Conservation (phyloP, 2,329 filamentous ascomycete species). For the Hypoxylon sp. region DNA sequence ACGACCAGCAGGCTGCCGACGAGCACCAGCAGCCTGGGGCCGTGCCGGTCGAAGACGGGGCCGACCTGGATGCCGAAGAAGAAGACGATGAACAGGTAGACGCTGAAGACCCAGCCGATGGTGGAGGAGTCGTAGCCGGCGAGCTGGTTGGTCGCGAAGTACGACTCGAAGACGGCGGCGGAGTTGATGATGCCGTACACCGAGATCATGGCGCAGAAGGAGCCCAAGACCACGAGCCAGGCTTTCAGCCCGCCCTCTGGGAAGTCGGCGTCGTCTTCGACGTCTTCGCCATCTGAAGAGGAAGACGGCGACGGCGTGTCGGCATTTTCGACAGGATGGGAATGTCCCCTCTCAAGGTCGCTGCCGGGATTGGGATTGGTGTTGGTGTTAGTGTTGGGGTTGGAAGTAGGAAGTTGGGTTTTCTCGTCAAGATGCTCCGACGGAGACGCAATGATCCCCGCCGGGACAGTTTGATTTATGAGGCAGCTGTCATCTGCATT, state of each 20-base stretch:
- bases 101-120: constrained; percentile 88
- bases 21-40: constrained; percentile 75
- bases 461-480: constrained; percentile 50
- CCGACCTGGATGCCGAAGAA: constrained; percentile 86
- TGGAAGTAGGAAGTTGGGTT: constrained; percentile 24
- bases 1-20: constrained; percentile 73
- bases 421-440: constrained; percentile 43
- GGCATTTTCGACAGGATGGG: constrained; percentile 22
- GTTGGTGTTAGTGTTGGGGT: not conserved
- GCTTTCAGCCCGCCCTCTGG: constrained; percentile 80
- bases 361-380: constrained; percentile 7
- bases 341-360: constrained; percentile 16
- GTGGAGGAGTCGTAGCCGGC: constrained; percentile 72
- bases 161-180: constrained; percentile 82
- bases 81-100: constrained; percentile 85
- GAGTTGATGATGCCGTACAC: constrained; percentile 80
- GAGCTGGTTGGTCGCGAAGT: constrained; percentile 79
- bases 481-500: constrained; percentile 51
- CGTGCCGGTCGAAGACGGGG: constrained; percentile 82
- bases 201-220: constrained; percentile 77
- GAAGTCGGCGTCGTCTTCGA: constrained; percentile 58
- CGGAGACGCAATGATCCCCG: constrained; percentile 33
- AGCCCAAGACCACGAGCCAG: constrained; percentile 83
- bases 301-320: constrained; percentile 1
- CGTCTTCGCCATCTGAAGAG: constrained; percentile 10